A percentile compares a stretch with the other conserved stretches of the same genome.
Evolutionary conservation across 2,329 filamentous ascomycete genomes (phyloP).

Genomic region (Ascochyta viciae-villosae): DNA sequence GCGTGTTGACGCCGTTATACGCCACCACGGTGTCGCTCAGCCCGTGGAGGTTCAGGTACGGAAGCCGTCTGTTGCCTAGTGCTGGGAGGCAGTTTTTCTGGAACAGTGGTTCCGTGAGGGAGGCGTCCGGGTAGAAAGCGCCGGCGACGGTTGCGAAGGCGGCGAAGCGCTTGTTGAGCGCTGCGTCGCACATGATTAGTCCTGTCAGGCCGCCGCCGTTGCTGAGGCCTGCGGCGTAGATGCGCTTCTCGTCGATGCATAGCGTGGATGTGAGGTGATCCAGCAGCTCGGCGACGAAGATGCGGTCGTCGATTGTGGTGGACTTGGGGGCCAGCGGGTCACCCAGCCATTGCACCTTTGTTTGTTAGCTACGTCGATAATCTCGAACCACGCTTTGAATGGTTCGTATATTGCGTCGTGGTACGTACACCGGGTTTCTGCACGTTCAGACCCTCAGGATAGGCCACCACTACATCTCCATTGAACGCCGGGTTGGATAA

Average conservation of each 20-base stretch:
- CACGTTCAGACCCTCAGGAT: constrained; percentile 29
- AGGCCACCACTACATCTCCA: constrained; percentile 25
- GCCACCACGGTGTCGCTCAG: constrained; percentile 29
- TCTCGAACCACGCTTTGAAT: too few species aligned
- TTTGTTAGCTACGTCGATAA: background rate
- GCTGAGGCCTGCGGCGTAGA: constrained; percentile 59
- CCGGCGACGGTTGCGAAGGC: constrained; percentile 57
- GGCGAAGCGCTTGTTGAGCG: constrained; percentile 51
- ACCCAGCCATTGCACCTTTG: constrained; percentile 50
- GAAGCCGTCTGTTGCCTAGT: constrained; percentile 13
- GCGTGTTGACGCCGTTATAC: constrained; percentile 29
- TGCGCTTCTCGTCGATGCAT: constrained; percentile 53
- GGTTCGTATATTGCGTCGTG: background rate
- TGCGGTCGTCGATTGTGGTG: constrained; percentile 50
- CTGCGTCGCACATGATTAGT: constrained; percentile 54
- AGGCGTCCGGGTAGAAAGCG: constrained; percentile 50
- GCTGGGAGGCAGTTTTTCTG: constrained; percentile 16
- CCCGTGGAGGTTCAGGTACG: constrained; percentile 32
- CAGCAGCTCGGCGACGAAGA: constrained; percentile 53
- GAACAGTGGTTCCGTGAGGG: constrained; percentile 29
- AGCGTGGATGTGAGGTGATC: constrained; percentile 46
- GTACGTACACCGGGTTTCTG: constrained; percentile 27
- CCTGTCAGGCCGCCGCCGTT: constrained; percentile 62
- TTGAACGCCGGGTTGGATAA: constrained; percentile 31
- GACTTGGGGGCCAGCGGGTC: constrained; percentile 46